Base-by-base conservation (phyloP, 1,284 basidiomycete species). In the Austroboletus rostrupii region DNA sequence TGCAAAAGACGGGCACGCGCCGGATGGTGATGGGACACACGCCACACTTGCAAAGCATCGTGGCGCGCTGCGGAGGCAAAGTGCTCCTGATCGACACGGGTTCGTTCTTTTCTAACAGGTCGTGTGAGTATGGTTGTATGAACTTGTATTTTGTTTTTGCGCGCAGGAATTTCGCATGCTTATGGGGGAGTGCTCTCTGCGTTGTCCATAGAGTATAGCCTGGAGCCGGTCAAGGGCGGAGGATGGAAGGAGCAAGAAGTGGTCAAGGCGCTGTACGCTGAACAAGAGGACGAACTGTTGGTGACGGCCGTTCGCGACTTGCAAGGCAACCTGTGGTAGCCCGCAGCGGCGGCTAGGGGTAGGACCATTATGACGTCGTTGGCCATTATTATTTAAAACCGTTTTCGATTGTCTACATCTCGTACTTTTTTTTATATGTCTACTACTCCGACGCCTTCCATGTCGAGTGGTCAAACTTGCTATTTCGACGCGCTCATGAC, bases 1-100 rank as follows among this genome's bases (percentile, higher is more conserved):
- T 90, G 49, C 64, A 76, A 41, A 81, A 79, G 66, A 86, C 88
- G 1, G 90, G 90, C 1, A 92, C 88, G 19, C 72, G 89, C 56
- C 74, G 90, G 55, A 83, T 97, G 80, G 83, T 97, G 39, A 94
- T 95, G 87, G 94, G 94, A 0, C 94, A 97, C 67, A 97, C 94
- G 0, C 93, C 93, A 0, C 78, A 94, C 65, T 92, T 95, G 61
- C 77, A 85, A 57, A 78, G 79, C 58, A 93, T 96, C 41, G 81
- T 88, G 2, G 83, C 88, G 14, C 75, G 92, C 51, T 97, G 93
- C 64, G 76, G 80, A 42, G 92, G 90, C 12, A 91, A 88, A 58
- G 81, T 97, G 47, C 86, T 97, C 58, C 88, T 97, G 57, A 96
- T 97, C 47, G 94, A 97, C 64, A 90, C 87, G 5, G 85, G 83